Base-by-base conservation (phyloP, 2,329 filamentous ascomycete species). In the Apiospora sp. region DNA sequence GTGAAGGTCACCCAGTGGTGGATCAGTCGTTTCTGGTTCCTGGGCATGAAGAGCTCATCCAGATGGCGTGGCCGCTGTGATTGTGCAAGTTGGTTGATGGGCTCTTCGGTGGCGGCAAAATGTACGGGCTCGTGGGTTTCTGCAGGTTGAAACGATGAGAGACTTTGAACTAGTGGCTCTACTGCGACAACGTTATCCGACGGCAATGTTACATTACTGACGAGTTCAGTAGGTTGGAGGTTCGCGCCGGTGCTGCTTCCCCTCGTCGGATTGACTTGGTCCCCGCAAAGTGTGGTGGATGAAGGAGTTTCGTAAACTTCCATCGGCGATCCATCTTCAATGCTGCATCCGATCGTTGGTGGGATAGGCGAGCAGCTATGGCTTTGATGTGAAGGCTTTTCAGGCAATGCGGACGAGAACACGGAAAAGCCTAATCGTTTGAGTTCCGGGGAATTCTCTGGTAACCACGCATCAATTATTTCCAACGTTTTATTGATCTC, bases 1-100 rank as follows among this genome's bases (percentile, higher is more conserved):
- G 77, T 78, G 58, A 75, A 79, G 3, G 75, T 77, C 4, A 79
- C 70, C 77, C 76, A 79, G 74, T 79, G 77, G 46, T 79, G 77
- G 27, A 79, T 77, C 2, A 79, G 71, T 10, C 77, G 74, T 49
- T 77, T 79, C 68, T 79, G 73, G 8, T 44, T 43, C 5, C 71
- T 48, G 44, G 75, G 74, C 49, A 76, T 72, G 7, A 54, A 58
- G 4, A 78, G 71, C 7, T 72, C 49, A 69, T 78, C 76, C n/a
- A 78, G 58, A 48, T 78, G 77, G 22, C 72, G 72, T 1, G 72
- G 44, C 0, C 22, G 34, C 16, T 13, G 34, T 4, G 30, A 41
- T 41, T 64, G 58, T 10, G 27, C n/a, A 13, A 3, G 4, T n/a
- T 41, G 34, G 8, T 41, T 5, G 34, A 22, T 2, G 2, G 10